These are phyloP conservation scores for Rhodotorula diobovata DNA, from an alignment of 768 basidiomycete genomes.

Conservation along the genomic window DNA sequence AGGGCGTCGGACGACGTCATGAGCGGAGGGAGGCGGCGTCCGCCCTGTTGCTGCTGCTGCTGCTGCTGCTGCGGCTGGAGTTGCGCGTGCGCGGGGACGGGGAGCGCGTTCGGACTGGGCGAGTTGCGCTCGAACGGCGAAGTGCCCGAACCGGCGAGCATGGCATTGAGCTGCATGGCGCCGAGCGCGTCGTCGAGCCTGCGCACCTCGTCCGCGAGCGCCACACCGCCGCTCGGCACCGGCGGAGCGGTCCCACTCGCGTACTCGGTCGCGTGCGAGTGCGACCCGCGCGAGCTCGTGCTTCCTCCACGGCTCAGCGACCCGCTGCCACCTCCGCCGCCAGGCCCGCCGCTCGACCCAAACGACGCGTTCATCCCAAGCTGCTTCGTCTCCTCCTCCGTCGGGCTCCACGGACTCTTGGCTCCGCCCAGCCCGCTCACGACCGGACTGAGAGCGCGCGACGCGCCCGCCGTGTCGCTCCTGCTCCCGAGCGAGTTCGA, in stretches of 20 bases:
- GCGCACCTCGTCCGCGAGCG: constrained; percentile 6
- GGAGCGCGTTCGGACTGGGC: not conserved
- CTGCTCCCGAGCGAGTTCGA: constrained; percentile 21
- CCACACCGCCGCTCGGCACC: not conserved
- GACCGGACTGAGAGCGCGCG: constrained; percentile 24
- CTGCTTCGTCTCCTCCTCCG: constrained; percentile 37
- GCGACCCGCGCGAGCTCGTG: constrained; percentile 23
- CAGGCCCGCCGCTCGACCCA: not conserved
- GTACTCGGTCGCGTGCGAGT: not conserved
- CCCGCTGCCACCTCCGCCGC: not conserved
- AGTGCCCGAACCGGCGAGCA: not conserved
- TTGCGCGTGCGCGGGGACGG: not conserved
- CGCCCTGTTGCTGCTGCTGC: not conserved
- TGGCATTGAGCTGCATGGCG: constrained; percentile 13
- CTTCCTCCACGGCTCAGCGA: constrained; percentile 32
- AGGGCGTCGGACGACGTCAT: constrained; percentile 29
- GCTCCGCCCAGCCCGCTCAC: constrained; percentile 12
- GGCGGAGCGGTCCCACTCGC: not conserved
- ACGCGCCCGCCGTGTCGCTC: not conserved
- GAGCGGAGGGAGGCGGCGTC: constrained; percentile 32
- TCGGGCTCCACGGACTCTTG: constrained; percentile 38
- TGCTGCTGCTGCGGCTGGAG: not conserved
- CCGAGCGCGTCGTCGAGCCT: constrained; percentile 19
- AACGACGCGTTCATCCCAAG: constrained; percentile 7
- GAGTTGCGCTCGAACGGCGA: not conserved